A percentile compares a stretch with the other conserved stretches of the same genome.
Conservation (phyloP, 371 early-diverging fungal genomes). For the Rhizomucor miehei region DNA sequence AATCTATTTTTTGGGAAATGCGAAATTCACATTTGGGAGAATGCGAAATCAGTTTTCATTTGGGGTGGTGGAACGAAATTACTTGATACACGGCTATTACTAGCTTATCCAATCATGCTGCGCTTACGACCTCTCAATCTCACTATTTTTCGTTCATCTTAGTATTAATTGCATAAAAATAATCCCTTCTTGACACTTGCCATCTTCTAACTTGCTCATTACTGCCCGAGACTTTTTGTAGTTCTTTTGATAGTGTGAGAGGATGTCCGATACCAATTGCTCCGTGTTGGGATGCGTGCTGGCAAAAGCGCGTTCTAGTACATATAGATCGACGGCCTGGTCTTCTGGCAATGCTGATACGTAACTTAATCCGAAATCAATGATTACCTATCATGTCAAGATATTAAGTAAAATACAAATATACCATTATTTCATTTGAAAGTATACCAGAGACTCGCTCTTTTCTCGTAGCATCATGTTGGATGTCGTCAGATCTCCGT, state of each 20-base stretch:
- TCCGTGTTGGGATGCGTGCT: conserved; percentile 90
- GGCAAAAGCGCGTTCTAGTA: conserved; percentile 92
- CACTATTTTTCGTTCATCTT: conserved; percentile 48
- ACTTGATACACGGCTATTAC: too few relatives aligned
- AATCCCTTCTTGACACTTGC: conserved; percentile 36
- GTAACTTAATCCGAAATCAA: conserved; percentile 98
- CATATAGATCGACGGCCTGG: conserved; percentile 99
- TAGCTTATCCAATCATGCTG: conserved; percentile 81
- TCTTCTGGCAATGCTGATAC: conserved; percentile 90
- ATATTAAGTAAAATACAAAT: not conserved
- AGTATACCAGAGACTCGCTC: conserved; percentile 51
- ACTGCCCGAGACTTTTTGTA: conserved; percentile 57
- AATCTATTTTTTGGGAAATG: too few relatives aligned
- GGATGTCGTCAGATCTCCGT: conserved; percentile 98
- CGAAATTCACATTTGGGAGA: too few relatives aligned
- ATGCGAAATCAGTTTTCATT: too few relatives aligned
- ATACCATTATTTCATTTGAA: not conserved
- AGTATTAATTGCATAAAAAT: not conserved
- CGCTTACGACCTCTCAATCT: conserved; percentile 90
- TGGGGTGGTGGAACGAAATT: too few relatives aligned
- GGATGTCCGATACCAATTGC: conserved; percentile 65
- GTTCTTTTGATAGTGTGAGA: conserved; percentile 60
- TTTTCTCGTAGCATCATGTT: conserved; percentile 81
- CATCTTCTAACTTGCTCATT: conserved; percentile 80
- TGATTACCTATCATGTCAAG: conserved; percentile 52